Evolutionary conservation across 2,329 filamentous ascomycete species (phyloP), one percentile per base, ranked within the genome.

Genomic region (Trichoderma brevicompactum): DNA sequence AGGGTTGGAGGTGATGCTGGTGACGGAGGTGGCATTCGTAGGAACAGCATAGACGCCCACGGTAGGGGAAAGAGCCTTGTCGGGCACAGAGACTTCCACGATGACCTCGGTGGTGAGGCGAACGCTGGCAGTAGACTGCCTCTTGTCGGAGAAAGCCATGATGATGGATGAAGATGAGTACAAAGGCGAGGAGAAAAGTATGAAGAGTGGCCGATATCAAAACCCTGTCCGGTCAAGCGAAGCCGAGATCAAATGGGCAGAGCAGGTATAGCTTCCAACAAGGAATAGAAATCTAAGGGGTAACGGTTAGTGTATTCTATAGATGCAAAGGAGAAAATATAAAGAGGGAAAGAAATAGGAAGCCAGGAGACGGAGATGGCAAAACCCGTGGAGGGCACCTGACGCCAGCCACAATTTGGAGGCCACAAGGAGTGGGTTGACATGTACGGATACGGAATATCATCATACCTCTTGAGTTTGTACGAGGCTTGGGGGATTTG

Each of bases 1-100:
- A 1, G 83, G 82, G 10, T 81, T 81, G 0, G 82, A 81, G 23
- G 79, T 73, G 66, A 78, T 77, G 68, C 77, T 79, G 55, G 73
- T 68, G 46, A 74, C 73, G 43, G 70, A 68, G 2, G 70, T 69
- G n/a, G 69, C 68, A 34, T 72, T 68, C 36, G 65, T 61, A n/a
- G 71, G 65, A 12, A 68, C 68, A 4, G 69, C 66, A 53, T 64
- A 68, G 19, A 71, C 61, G 19, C 70, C 72, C 9, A 70, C 69
- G 19, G 70, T 69, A 43, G 68, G 71, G 8, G 73, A 69, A n/a
- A 75, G 68, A 43, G 70, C 72, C 63, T 67, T 65, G 49, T 65
- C 66, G 4, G 66, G 66, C 28, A 61, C 49, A n/a, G 65, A 54
- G 12, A 67, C 41, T 34, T 67, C 53, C 15, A 65, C 36, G 17